Evolutionary conservation across 805 yeast genomes (phyloP).

Genomic region (Saccharomyces jurei): DNA sequence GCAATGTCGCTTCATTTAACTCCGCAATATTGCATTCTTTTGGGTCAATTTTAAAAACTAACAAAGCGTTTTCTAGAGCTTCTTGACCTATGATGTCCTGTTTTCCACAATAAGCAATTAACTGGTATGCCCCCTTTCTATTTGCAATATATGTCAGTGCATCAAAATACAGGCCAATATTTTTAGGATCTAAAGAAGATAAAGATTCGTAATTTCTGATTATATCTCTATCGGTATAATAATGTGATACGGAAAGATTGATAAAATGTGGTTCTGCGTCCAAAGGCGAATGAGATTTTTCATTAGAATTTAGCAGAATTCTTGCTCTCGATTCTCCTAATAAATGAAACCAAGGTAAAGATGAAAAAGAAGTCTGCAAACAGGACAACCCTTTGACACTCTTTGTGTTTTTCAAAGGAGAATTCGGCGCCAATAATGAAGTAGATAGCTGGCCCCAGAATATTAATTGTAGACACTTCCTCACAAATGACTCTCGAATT

Average conservation of each 20-base stretch:
- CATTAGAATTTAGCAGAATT: neutral
- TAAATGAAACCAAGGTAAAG: constrained; percentile 24
- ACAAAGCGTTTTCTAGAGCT: constrained; percentile 37
- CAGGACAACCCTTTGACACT: constrained; percentile 23
- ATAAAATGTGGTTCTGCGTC: constrained; percentile 33
- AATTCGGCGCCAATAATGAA: constrained; percentile 8
- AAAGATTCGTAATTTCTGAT: constrained; percentile 40
- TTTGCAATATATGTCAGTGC: constrained; percentile 45
- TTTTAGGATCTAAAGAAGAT: constrained; percentile 35
- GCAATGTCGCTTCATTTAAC: constrained; percentile 24
- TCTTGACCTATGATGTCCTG: constrained; percentile 46
- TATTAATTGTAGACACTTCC: constrained; percentile 48
- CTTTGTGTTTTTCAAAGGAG: constrained; percentile 6
- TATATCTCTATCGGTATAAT: constrained; percentile 43
- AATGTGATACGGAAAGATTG: constrained; percentile 40
- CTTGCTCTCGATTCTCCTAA: constrained; percentile 26
- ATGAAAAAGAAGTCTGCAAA: constrained; percentile 21
- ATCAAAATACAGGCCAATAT: constrained; percentile 49
- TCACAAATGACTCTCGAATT: constrained; percentile 42
- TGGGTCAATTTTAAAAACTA: constrained; percentile 30
- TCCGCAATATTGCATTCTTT: constrained; percentile 12
- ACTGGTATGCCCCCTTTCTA: constrained; percentile 38
- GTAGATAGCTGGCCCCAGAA: constrained; percentile 35
- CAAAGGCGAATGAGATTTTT: constrained; percentile 6
- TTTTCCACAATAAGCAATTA: constrained; percentile 42